A percentile compares a stretch with the other conserved stretches of the same genome.
These are phyloP conservation scores for Falciphora oryzae DNA, from an alignment of 2,329 filamentous ascomycete genomes.

Conservation along the genomic window DNA sequence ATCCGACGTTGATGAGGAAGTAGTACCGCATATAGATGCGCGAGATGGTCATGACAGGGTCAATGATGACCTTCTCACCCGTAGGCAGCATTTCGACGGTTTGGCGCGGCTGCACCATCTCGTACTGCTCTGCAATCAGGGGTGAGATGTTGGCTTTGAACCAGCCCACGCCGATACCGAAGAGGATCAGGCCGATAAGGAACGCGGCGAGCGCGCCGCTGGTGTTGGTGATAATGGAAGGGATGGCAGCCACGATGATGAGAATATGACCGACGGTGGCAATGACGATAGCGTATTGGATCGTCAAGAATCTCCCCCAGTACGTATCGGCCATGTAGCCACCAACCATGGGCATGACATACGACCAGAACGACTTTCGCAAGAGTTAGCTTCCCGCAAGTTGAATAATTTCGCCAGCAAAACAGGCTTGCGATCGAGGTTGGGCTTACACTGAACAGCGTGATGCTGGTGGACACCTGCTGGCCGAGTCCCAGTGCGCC, in stretches of 20 bases:
- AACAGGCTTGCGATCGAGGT: conserved; percentile 27
- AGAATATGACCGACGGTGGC: conserved; percentile 62
- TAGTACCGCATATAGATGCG: conserved; percentile 62
- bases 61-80: conserved; percentile 64
- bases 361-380: conserved; percentile 49
- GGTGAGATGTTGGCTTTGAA: conserved; percentile 79
- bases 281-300: conserved; percentile 60
- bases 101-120: conserved; percentile 50
- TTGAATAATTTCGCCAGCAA: not conserved
- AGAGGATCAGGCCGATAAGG: conserved; percentile 53
- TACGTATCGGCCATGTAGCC: conserved; percentile 61
- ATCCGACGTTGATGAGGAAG: conserved; percentile 66
- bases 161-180: conserved; percentile 64
- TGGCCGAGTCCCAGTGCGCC: conserved; percentile 56
- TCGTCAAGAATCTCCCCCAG: conserved; percentile 67
- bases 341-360: conserved; percentile 20
- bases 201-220: conserved; percentile 59
- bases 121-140: conserved; percentile 62
- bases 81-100: conserved; percentile 46
- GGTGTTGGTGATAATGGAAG: conserved; percentile 51
- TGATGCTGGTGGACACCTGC: conserved; percentile 43
- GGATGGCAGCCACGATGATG: conserved; percentile 59
- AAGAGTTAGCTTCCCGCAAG: not conserved
- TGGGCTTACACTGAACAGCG: conserved; percentile 35
- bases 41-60: conserved; percentile 61